Base-by-base conservation (phyloP, 2,329 filamentous ascomycete species). In the Diplodia seriata region DNA sequence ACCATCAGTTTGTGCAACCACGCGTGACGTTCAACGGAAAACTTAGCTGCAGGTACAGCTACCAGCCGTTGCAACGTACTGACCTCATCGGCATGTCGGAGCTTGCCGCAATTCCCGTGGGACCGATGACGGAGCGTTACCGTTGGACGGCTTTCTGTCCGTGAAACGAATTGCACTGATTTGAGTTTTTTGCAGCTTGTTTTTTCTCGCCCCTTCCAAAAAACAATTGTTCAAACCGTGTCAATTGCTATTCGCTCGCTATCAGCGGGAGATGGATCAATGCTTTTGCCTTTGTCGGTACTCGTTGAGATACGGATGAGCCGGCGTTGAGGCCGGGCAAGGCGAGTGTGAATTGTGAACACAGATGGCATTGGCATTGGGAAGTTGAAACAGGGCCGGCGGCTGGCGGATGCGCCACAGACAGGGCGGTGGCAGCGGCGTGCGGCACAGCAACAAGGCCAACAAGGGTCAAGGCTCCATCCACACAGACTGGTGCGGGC, bases 391-490 rank as follows among this genome's bases (percentile, higher is more conserved):
- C 53, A 56, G n/a, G 18, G 29, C 33, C 15, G 31, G 5, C 18
- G 31, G 33, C 26, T 56, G 20, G 53, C 36, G 53, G 53, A 18
- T 12, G 53, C 29, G 53, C 53, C 53, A 55, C 26, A n/a, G 29
- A 33, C 53, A 55, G 43, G 26, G 15, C 31, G 18, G 54, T 23
- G 54, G 54, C 54, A 20, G 53, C 53, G 53, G 53, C 31, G 38
- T 26, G 26, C 26, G 26, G 26, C 26, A 26, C 26, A 26, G 26
- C 54, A 56, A n/a, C 54, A 56, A 3, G 23, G 6, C 51, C 29
- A 54, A 54, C 50, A 55, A 29, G 33, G 31, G 54, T 56, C 54
- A 56, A 20, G 54, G 54, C 54, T 33, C 11, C 54, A 47, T 47
- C 43, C 18, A 43, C 18, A 47, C 18, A 20, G 36, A 38, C 36